Percentiles rank a stretch among this genome's conserved stretches.
These are phyloP conservation scores for Lentinus tigrinus DNA, from an alignment of 768 basidiomycete species.

Conservation along the genomic window DNA sequence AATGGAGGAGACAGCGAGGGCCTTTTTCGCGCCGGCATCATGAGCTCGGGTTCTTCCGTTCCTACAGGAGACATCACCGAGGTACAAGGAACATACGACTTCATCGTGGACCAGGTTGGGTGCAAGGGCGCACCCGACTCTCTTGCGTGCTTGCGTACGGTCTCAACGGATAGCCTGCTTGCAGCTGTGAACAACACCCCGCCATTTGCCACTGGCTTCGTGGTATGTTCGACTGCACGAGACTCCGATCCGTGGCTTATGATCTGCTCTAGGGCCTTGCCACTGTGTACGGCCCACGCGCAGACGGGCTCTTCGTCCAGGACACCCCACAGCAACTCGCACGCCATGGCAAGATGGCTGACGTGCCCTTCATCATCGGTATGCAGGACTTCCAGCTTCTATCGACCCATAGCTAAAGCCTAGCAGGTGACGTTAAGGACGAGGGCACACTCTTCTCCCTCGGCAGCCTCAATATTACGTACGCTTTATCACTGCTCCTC, in stretches of 20 bases:
- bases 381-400: neutral
- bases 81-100: slow-evolving; percentile 7
- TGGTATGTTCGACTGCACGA: neutral
- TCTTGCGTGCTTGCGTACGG: slow-evolving; percentile 32
- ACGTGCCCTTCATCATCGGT: slow-evolving; percentile 50
- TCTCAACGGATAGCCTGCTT: slow-evolving; percentile 31
- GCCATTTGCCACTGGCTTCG: slow-evolving; percentile 27
- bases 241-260: neutral
- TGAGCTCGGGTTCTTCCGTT: slow-evolving; percentile 14
- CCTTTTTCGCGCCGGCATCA: slow-evolving; percentile 22
- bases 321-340: slow-evolving; percentile 41
- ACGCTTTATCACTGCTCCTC: neutral
- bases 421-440: slow-evolving; percentile 38
- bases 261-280: slow-evolving; percentile 21
- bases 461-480: slow-evolving; percentile 30
- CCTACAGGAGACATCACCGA: slow-evolving; percentile 2
- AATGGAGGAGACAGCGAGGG: slow-evolving; percentile 19
- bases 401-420: neutral
- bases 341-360: slow-evolving; percentile 42
- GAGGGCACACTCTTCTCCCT: slow-evolving; percentile 51
- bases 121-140: slow-evolving; percentile 13
- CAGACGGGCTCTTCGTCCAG: slow-evolving; percentile 48
- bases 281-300: slow-evolving; percentile 44
- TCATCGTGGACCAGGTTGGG: slow-evolving; percentile 6
- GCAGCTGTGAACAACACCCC: slow-evolving; percentile 33